Conservation (phyloP, 1,284 basidiomycete species). For the Boletus sp. region DNA sequence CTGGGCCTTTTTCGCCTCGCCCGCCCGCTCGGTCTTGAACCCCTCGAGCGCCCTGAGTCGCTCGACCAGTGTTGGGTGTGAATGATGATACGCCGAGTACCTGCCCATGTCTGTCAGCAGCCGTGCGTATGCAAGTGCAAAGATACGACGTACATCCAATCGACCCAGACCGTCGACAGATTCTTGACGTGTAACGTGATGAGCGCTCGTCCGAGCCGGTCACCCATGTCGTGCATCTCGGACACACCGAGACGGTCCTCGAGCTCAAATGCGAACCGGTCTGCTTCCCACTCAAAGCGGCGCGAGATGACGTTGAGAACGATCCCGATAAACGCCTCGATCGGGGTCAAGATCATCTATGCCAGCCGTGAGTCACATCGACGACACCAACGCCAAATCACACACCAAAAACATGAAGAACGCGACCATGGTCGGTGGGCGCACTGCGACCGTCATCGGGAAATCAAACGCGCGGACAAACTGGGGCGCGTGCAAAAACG, state of each 20-base stretch:
- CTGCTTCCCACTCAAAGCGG: constrained; percentile 90
- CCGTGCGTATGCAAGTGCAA: no score
- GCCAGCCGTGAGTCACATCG: not conserved
- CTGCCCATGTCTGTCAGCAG: constrained; percentile 38
- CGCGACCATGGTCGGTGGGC: constrained; percentile 85
- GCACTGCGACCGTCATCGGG: constrained; percentile 61
- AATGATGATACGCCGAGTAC: constrained; percentile 92
- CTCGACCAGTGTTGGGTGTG: constrained; percentile 90
- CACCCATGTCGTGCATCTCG: constrained; percentile 73
- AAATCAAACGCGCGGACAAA: constrained; percentile 91
- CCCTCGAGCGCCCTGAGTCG: constrained; percentile 78
- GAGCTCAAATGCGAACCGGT: constrained; percentile 78
- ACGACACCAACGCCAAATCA: not conserved
- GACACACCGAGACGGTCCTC: constrained; percentile 49
- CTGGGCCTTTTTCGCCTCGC: constrained; percentile 36
- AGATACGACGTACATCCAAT: constrained; percentile 68
- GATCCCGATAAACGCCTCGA: constrained; percentile 80
- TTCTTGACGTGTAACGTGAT: constrained; percentile 89
- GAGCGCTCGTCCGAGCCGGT: constrained; percentile 80
- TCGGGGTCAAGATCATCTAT: constrained; percentile 81
- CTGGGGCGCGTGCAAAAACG: constrained; percentile 87
- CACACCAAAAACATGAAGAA: constrained; percentile 70
- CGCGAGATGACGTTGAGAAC: constrained; percentile 82
- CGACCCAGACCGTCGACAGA: constrained; percentile 88
- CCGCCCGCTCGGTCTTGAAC: constrained; percentile 43